These are phyloP conservation scores for Fusarium sp. DNA, from an alignment of 2,329 filamentous ascomycete genomes.

Conservation along the genomic window DNA sequence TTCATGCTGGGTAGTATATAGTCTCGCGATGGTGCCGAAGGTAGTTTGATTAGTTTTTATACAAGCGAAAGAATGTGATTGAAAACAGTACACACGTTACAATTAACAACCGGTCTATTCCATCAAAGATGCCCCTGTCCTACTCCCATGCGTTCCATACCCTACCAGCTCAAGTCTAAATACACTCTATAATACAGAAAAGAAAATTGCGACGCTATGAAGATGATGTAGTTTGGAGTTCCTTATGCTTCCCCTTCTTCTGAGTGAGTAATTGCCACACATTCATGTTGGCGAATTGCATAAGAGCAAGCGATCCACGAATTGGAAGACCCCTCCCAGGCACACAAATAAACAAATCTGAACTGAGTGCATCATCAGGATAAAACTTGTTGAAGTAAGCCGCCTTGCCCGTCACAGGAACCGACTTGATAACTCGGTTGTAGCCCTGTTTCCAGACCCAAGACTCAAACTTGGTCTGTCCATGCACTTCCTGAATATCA, in stretches of 20 bases:
- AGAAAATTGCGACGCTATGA: background rate
- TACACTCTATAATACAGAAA: background rate
- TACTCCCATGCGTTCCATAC: background rate
- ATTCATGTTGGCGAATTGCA: conserved; percentile 19
- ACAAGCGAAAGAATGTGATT: background rate
- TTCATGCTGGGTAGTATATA: background rate
- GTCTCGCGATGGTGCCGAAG: background rate
- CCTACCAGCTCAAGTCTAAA: background rate
- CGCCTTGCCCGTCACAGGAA: conserved; percentile 12
- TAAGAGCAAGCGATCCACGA: conserved; percentile 10
- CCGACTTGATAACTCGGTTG: conserved; percentile 6
- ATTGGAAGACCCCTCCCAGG: conserved; percentile 1
- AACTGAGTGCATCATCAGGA: background rate
- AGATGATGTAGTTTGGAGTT: background rate
- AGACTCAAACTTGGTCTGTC: conserved; percentile 1
- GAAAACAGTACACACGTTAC: background rate
- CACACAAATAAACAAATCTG: conserved; percentile 15
- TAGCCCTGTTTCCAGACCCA: conserved; percentile 14
- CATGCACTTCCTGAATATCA: background rate
- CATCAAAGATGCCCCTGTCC: background rate
- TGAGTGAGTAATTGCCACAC: background rate
- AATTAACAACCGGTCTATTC: background rate
- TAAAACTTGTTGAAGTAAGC: conserved; percentile 14
- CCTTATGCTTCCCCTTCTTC: background rate
- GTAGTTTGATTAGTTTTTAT: background rate